phyloP scores from a whole-genome alignment of 257 asterid species.

The Solanum peruvianum region DNA sequence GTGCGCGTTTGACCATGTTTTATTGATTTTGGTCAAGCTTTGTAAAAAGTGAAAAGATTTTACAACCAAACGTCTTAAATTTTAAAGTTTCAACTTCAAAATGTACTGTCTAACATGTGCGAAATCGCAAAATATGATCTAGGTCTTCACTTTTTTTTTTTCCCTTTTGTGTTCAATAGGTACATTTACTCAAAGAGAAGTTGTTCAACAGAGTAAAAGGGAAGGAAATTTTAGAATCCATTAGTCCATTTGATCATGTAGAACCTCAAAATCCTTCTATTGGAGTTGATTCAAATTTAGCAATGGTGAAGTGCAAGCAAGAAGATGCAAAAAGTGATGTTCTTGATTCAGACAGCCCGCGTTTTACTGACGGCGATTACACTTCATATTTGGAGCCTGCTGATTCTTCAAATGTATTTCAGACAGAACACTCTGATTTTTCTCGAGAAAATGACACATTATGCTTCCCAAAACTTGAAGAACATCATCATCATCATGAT shows the following conservation, averaged over 20 bases:
- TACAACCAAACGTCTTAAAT: fast-evolving
- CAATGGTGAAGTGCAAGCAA: slow-evolving; percentile 14
- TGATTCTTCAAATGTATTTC: slow-evolving; percentile 41
- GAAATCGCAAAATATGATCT: background rate
- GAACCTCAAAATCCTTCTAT: slow-evolving; percentile 5
- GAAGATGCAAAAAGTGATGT: slow-evolving; percentile 64
- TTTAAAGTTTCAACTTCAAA: too few relatives aligned
- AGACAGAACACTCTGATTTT: slow-evolving; percentile 29
- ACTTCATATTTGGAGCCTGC: slow-evolving; percentile 25
- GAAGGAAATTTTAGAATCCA: slow-evolving; percentile 5
- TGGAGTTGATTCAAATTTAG: background rate
- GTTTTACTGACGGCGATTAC: slow-evolving; percentile 25
- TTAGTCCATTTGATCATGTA: background rate
- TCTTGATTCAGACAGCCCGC: slow-evolving; percentile 64
- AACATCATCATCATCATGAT: slow-evolving; percentile 20
- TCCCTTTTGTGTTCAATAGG: slow-evolving; percentile 10
- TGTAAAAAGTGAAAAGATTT: too few relatives aligned
- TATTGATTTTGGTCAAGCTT: background rate
- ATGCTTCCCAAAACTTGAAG: slow-evolving; percentile 44
- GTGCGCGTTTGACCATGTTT: background rate
- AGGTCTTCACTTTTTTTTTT: background rate
- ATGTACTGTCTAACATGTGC: too few relatives aligned
- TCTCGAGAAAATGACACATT: slow-evolving; percentile 52
- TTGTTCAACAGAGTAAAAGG: slow-evolving; percentile 23
- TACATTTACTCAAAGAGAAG: slow-evolving; percentile 43